phyloP scores from a whole-genome alignment of 176 grass and related monocot genomes.

The Zoysia japonica region DNA sequence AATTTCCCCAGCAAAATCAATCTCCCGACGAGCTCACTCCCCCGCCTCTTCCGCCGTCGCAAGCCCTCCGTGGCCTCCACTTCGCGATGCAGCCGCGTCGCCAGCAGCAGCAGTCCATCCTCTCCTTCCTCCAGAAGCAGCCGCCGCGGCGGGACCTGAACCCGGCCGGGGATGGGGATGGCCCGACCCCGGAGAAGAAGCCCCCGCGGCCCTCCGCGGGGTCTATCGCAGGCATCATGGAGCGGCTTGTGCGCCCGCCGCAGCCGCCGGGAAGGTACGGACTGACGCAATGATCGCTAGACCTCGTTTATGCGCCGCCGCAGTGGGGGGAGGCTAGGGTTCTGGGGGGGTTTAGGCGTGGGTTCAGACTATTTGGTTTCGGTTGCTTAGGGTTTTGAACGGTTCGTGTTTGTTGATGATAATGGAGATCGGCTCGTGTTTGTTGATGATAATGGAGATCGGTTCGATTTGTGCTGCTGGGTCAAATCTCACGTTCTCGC shows the following conservation, averaged over 20 bases:
- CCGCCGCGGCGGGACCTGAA: slow-evolving; percentile 16
- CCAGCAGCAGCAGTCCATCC: slow-evolving; percentile 75
- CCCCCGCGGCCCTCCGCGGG: slow-evolving; percentile 39
- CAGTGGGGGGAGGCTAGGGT: slow-evolving; percentile 33
- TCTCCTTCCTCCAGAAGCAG: slow-evolving; percentile 70
- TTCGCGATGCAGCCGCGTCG: slow-evolving; percentile 45
- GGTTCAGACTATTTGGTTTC: neutral
- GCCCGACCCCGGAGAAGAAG: slow-evolving; percentile 67
- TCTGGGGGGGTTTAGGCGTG: slow-evolving; percentile 1
- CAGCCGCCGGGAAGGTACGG: slow-evolving; percentile 34
- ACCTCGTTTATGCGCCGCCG: neutral
- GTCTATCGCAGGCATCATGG: slow-evolving; percentile 66
- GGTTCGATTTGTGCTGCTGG: neutral
- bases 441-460: neutral
- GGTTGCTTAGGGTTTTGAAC: neutral
- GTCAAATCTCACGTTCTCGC: neutral
- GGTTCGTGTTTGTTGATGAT: neutral
- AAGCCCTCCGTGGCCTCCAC: neutral
- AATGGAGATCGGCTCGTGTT: neutral
- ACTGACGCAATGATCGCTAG: neutral
- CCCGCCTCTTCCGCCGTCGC: neutral
- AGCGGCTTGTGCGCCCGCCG: slow-evolving; percentile 49
- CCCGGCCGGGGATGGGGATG: slow-evolving; percentile 49
- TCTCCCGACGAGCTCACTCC: neutral
- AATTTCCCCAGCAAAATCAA: slow-evolving; percentile 11